These are phyloP conservation scores for Vigna nakashimae DNA, from an alignment of 306 rosid genomes.

Conservation along the genomic window DNA sequence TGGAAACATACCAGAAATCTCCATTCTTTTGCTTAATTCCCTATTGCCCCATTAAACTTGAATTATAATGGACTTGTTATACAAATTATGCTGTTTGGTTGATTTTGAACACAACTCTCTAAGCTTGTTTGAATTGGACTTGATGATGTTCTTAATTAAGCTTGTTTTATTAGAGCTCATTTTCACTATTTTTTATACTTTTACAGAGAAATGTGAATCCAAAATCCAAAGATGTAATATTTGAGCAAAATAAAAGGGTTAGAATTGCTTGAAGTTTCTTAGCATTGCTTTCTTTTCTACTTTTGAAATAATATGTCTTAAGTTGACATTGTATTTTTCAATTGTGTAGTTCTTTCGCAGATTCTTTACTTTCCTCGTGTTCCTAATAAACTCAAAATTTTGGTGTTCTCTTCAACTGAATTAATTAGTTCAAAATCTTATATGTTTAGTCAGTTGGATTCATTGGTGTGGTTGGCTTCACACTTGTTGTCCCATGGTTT, in stretches of 20 bases:
- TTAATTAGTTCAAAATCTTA: slow-evolving; percentile 10
- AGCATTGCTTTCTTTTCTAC: neutral
- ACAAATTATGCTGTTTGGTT: no score
- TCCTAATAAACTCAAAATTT: neutral
- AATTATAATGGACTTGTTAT: no score
- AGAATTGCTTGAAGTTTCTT: no score
- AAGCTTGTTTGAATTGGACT: neutral
- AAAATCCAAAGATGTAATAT: no score
- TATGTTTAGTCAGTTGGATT: slow-evolving; percentile 84
- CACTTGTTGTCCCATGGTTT: slow-evolving; percentile 77
- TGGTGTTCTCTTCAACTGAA: neutral
- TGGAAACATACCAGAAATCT: no score
- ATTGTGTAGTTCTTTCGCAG: neutral
- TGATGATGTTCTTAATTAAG: neutral
- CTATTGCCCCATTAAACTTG: no score
- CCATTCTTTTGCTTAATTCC: no score
- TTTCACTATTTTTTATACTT: neutral
- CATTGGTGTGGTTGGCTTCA: slow-evolving; percentile 77
- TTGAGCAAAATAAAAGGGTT: no score
- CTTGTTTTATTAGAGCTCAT: neutral
- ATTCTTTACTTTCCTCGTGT: neutral
- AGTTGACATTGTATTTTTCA: neutral
- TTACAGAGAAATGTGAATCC: no score
- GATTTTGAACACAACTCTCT: no score
- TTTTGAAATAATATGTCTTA: neutral